A percentile compares a stretch with the other conserved stretches of the same genome.
Evolutionary conservation across 305 asterid genomes (phyloP).

Genomic region (Solanum hybrid): DNA sequence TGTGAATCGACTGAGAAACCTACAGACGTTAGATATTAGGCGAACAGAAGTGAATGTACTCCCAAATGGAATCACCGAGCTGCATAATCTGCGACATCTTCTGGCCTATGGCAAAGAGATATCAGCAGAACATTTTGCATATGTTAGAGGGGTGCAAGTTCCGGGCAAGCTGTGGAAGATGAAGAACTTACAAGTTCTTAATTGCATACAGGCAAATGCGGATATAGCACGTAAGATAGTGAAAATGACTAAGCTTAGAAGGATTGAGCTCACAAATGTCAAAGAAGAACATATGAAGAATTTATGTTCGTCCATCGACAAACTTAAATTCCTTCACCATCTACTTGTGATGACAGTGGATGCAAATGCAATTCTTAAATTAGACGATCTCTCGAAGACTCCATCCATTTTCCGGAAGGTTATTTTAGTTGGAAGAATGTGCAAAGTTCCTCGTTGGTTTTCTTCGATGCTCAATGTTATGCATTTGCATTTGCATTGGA

Average conservation of each 20-base stretch:
- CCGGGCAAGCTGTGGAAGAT: constrained; percentile 11
- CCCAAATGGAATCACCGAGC: constrained; percentile 12
- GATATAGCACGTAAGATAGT: constrained; percentile 6
- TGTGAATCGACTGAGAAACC: constrained; percentile 9
- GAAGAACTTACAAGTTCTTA: constrained; percentile 19
- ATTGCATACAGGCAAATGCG: constrained; percentile 7
- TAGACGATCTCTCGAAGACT: neutral
- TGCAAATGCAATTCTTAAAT: constrained; percentile 1
- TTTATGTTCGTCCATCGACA: constrained; percentile 15
- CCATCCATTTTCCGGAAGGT: constrained; percentile 12
- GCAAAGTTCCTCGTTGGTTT: constrained; percentile 14
- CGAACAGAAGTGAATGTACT: constrained; percentile 10
- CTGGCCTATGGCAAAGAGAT: neutral
- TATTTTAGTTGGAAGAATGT: constrained; percentile 11
- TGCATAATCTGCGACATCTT: constrained; percentile 15
- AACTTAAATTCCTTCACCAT: constrained; percentile 17
- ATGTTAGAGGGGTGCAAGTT: constrained; percentile 9
- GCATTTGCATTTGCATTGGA: constrained; percentile 20
- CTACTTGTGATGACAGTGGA: constrained; percentile 13
- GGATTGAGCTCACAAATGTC: constrained; percentile 10
- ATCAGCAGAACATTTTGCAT: neutral
- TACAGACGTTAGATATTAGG: constrained; percentile 15
- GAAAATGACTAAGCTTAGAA: constrained; percentile 16
- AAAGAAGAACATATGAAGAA: constrained; percentile 1
- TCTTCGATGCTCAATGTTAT: constrained; percentile 3